phyloP scores from a whole-genome alignment of 2,329 filamentous ascomycete genomes.

The Cryphonectria parasitica region DNA sequence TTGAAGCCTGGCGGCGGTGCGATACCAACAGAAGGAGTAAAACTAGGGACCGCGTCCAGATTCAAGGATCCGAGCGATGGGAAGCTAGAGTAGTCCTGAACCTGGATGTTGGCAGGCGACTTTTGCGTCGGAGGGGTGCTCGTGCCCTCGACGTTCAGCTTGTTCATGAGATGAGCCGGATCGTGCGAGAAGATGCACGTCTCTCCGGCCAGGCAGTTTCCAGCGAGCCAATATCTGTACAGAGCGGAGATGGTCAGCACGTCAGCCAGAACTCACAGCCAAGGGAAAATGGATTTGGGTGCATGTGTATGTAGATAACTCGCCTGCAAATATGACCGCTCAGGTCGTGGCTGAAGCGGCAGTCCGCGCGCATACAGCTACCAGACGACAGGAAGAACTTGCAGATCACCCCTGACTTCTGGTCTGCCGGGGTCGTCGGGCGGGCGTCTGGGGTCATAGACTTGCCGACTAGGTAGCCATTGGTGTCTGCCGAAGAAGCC shows the following conservation, averaged over 20 bases:
- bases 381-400: conserved; percentile 96
- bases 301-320: conserved; percentile 46
- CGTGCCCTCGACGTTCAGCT: conserved; percentile 73
- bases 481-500: conserved; percentile 45
- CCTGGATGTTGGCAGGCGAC: conserved; percentile 70
- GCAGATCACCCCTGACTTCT: conserved; percentile 88
- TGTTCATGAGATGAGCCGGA: conserved; percentile 81
- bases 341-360: conserved; percentile 94
- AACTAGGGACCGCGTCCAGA: conserved; percentile 61
- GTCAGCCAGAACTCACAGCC: conserved; percentile 19
- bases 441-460: conserved; percentile 78
- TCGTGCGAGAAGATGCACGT: conserved; percentile 98
- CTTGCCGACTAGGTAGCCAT: conserved; percentile 80
- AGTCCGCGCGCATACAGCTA: conserved; percentile 94
- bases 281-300: not conserved
- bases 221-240: conserved; percentile 87
- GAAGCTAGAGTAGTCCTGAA: conserved; percentile 85
- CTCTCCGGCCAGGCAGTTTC: conserved; percentile 90
- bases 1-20: conserved; percentile 74
- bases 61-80: conserved; percentile 70
- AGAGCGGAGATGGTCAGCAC: conserved; percentile 22
- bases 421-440: conserved; percentile 75
- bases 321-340: conserved; percentile 98
- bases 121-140: conserved; percentile 66
- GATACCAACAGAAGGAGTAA: conserved; percentile 56